phyloP scores from a whole-genome alignment of 108 stramenopile species.

The Skeletonema grethae region DNA sequence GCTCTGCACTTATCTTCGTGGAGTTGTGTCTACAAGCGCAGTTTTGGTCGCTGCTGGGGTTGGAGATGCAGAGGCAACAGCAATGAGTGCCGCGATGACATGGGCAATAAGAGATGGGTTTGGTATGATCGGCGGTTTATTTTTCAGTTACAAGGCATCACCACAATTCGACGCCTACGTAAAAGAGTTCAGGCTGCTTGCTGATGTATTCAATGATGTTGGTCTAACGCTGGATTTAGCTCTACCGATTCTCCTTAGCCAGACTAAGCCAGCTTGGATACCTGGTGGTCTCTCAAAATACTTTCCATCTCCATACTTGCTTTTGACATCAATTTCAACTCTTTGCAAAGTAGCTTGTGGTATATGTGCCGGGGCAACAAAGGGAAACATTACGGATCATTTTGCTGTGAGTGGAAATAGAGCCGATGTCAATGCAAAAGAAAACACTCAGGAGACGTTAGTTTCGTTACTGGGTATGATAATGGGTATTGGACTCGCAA shows the following conservation, averaged over 20 bases:
- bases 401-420: slow-evolving; percentile 82
- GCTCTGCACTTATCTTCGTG: slow-evolving; percentile 92
- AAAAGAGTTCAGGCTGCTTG: slow-evolving; percentile 94
- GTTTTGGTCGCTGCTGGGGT: slow-evolving; percentile 90
- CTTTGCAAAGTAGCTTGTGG: slow-evolving; percentile 91
- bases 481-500: slow-evolving; percentile 66
- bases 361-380: slow-evolving; percentile 85
- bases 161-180: slow-evolving; percentile 86
- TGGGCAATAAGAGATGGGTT: slow-evolving; percentile 91
- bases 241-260: slow-evolving; percentile 54
- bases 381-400: slow-evolving; percentile 87
- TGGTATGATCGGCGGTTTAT: slow-evolving; percentile 89
- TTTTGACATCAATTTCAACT: slow-evolving; percentile 63
- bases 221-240: slow-evolving; percentile 90
- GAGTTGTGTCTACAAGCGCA: slow-evolving; percentile 83
- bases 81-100: slow-evolving; percentile 77
- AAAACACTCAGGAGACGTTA: slow-evolving; percentile 94
- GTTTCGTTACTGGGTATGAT: slow-evolving; percentile 92
- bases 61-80: slow-evolving; percentile 82
- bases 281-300: slow-evolving; percentile 11
- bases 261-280: slow-evolving; percentile 4
- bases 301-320: slow-evolving; percentile 46
- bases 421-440: slow-evolving; percentile 94
- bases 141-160: slow-evolving; percentile 81
- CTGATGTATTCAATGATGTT: slow-evolving; percentile 93